Conservation (phyloP, 2,329 filamentous ascomycete genomes). For the Akanthomyces lecanii region DNA sequence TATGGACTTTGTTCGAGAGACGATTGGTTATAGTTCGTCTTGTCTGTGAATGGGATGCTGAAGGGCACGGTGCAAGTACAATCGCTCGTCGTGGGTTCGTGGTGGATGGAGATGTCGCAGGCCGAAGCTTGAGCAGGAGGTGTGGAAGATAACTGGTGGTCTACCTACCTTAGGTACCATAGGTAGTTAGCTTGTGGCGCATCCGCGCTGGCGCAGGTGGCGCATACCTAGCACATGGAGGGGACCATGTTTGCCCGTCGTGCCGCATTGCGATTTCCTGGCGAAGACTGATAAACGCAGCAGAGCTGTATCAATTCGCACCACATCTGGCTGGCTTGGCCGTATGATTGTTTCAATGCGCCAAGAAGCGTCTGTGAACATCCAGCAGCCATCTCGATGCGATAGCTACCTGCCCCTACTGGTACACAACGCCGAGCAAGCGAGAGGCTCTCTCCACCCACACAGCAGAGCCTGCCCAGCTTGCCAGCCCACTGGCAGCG, state of each 20-base stretch:
- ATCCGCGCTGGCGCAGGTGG: background rate
- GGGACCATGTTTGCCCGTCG: no score
- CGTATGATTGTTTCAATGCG: background rate
- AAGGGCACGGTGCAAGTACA: background rate
- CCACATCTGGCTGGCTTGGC: background rate
- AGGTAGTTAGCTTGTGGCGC: background rate
- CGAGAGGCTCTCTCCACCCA: background rate
- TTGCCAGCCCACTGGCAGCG: background rate
- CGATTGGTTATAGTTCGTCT: background rate
- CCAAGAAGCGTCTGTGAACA: background rate
- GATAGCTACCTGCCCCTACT: background rate
- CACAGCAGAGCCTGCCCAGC: background rate
- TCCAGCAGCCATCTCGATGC: background rate
- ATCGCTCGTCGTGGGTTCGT: background rate
- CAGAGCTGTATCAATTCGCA: background rate
- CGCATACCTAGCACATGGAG: background rate
- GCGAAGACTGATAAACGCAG: background rate
- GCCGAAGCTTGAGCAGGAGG: background rate
- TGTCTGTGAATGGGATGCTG: background rate
- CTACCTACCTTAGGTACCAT: no score
- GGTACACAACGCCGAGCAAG: background rate
- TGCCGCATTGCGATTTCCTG: no score
- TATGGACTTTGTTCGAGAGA: background rate
- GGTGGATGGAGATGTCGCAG: background rate
- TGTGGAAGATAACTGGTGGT: background rate